Evolutionary conservation across 371 early-diverging fungal species (phyloP).

Genomic region (Catenaria anguillulae): DNA sequence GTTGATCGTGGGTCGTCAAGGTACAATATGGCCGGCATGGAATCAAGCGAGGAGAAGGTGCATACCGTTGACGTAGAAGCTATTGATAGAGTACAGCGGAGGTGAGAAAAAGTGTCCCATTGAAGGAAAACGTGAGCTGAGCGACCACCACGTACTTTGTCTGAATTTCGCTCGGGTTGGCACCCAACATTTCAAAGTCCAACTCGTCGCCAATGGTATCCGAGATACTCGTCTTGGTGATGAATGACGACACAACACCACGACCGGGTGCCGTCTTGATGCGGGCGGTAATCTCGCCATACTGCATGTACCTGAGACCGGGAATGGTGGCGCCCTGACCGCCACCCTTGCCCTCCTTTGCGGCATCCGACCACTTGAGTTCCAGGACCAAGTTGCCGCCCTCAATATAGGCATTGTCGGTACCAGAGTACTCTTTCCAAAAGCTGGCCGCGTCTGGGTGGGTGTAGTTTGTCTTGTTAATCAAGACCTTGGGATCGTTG

Average conservation of each 20-base stretch:
- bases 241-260: slow-evolving; percentile 6
- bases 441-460: not conserved
- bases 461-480: not conserved
- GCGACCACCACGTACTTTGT: too few species aligned
- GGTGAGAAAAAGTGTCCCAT: too few species aligned
- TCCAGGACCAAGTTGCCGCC: slow-evolving; percentile 3
- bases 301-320: slow-evolving; percentile 2
- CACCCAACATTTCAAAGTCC: slow-evolving; percentile 7
- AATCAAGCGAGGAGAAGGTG: too few species aligned
- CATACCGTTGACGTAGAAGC: too few species aligned
- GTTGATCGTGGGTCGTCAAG: too few species aligned
- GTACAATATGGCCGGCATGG: too few species aligned
- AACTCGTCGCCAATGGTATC: slow-evolving; percentile 8
- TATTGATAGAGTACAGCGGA: too few species aligned
- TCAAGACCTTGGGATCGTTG: slow-evolving; percentile 3
- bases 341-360: not conserved
- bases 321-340: slow-evolving; percentile 4
- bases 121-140: too few species aligned
- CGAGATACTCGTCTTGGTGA: slow-evolving; percentile 2
- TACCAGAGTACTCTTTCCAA: not conserved
- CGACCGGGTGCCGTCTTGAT: slow-evolving; percentile 6
- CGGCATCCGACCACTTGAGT: not conserved
- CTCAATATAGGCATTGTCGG: not conserved
- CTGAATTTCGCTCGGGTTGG: slow-evolving; percentile 5
- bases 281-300: slow-evolving; percentile 4